Percentiles rank a stretch among this genome's conserved stretches.
phyloP scores from a whole-genome alignment of 257 asterid species.

The Nemophila menziesii region DNA sequence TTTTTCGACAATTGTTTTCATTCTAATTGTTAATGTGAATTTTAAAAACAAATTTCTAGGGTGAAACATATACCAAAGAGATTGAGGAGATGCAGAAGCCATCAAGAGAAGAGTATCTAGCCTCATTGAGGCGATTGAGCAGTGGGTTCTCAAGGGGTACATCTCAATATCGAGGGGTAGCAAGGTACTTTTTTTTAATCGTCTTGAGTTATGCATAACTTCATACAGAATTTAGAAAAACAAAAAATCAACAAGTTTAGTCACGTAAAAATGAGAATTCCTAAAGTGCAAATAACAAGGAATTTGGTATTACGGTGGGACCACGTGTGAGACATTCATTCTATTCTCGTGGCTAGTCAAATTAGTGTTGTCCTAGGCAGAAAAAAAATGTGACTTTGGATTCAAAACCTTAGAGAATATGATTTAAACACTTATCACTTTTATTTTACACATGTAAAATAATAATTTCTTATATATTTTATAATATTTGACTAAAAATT shows the following conservation, averaged over 20 bases:
- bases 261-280: no score
- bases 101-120: slow-evolving; percentile 54
- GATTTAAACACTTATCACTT: neutral
- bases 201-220: neutral
- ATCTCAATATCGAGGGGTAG: slow-evolving; percentile 75
- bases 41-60: slow-evolving; percentile 34
- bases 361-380: neutral
- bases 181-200: slow-evolving; percentile 34
- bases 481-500: neutral
- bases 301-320: no score
- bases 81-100: slow-evolving; percentile 51
- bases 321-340: slow-evolving; percentile 5
- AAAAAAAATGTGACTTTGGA: slow-evolving; percentile 6
- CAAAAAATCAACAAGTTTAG: no score
- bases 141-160: slow-evolving; percentile 80
- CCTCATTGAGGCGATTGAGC: slow-evolving; percentile 52
- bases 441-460: neutral
- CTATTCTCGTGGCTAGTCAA: slow-evolving; percentile 2
- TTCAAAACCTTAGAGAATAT: neutral
- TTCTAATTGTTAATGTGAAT: no score
- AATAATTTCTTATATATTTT: neutral
- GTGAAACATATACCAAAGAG: slow-evolving; percentile 35
- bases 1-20: no score
- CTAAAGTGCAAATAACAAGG: no score
- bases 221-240: no score